Evolutionary conservation across 176 grass and related monocot genomes (phyloP), one percentile per base, ranked within the genome.

Genomic region (Aechmea fasciata): DNA sequence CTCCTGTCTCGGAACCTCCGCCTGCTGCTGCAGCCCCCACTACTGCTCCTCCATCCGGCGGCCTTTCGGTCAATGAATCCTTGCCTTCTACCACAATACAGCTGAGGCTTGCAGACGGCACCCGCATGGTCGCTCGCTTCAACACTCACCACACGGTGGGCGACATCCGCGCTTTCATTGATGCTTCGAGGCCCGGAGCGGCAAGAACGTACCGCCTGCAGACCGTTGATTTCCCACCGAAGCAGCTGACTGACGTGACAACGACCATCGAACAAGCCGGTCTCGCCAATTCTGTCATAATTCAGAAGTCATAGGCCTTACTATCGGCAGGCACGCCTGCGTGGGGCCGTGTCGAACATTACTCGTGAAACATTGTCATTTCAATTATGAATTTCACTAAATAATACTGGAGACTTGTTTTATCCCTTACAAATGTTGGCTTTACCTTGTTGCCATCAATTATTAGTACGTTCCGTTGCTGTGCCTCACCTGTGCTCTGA

Each of bases 91-190:
- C 94, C 26, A 81, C 89, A 20, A 82, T 93, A 72, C 89, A 99
- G 63, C 69, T 93, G 26, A 93, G 89, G 80, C 67, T 99, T 77
- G 94, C 80, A 1, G 94, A 99, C 2, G 89, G 89, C 19, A 93
- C 94, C 63, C 84, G 94, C 29, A 90, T 90, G 86, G 89, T 93
- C 1, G 77, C 94, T 8, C 82, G 82, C 50, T 99, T 99, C 57
- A 93, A 99, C 69, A 85, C 79, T 70, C 75, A 87, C 79, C 89
- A 99, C 71, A 99, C 89, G 0, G 72, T 99, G 3, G 79, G 77
- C 1, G 82, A 99, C 70, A 84, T 99, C 73, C 88, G 94, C 47
- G 78, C 83, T 2, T 93, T 87, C 87, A 90, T 97, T 0, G 87
- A 99, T 24, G 89, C 89, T n/a, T 99, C 87, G 0, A 82, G 77